A percentile compares a stretch with the other conserved stretches of the same genome.
Conservation (phyloP, 2,329 filamentous ascomycete species). For the Paecilomyces dactylethromorphus region DNA sequence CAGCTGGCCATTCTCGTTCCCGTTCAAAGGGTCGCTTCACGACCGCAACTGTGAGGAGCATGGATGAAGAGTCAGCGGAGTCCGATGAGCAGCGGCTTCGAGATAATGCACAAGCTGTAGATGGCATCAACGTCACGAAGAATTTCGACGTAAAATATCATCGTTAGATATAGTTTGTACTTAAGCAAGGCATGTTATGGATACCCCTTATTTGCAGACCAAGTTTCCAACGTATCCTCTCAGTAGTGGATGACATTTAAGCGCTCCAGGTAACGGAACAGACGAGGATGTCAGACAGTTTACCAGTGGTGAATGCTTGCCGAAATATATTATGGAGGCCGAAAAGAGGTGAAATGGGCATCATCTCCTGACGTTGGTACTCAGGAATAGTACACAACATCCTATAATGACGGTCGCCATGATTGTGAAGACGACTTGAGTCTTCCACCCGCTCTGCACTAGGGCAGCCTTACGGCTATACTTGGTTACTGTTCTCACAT, state of each 20-base stretch:
- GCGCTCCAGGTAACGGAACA: background rate
- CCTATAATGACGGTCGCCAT: constrained; percentile 39
- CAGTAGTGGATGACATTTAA: no score
- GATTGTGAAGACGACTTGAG: constrained; percentile 62
- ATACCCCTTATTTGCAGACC: background rate
- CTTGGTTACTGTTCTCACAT: constrained; percentile 73
- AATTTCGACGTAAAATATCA: background rate
- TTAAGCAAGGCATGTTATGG: background rate
- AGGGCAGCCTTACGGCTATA: constrained; percentile 74
- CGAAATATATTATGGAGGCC: no score
- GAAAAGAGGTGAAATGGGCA: background rate
- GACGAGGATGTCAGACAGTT: background rate
- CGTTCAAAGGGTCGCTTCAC: background rate
- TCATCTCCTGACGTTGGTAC: constrained; percentile 23
- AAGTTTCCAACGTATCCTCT: no score
- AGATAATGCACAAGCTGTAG: background rate
- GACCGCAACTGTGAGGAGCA: background rate
- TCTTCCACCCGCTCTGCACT: constrained; percentile 91
- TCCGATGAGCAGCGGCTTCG: background rate
- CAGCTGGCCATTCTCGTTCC: background rate
- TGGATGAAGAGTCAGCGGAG: background rate
- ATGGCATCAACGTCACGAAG: background rate
- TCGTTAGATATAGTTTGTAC: background rate
- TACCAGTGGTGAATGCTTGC: no score
- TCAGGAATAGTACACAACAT: constrained; percentile 39